These are phyloP conservation scores for Magnolia officinalis DNA, from an alignment of 164 flowering plant species.

Conservation along the genomic window DNA sequence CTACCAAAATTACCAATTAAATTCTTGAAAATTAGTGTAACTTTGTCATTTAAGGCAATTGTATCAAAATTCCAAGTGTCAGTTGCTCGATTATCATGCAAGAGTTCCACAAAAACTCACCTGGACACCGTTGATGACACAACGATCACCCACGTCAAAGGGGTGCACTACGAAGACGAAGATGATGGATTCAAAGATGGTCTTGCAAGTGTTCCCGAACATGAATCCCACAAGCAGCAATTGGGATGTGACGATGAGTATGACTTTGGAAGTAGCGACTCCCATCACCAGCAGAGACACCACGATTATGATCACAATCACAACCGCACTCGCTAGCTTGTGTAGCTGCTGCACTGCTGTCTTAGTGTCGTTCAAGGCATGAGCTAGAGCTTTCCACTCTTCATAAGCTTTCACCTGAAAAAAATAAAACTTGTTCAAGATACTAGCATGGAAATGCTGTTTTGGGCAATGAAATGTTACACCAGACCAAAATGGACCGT, in stretches of 20 bases:
- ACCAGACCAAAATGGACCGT: no score
- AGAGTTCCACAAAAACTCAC: conserved; percentile 17
- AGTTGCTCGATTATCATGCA: no score
- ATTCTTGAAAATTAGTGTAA: no score
- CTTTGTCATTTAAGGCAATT: no score
- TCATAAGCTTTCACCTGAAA: conserved; percentile 42
- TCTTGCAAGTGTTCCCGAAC: conserved; percentile 49
- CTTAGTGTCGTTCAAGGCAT: conserved; percentile 55
- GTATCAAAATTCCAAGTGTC: no score
- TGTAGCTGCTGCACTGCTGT: conserved; percentile 61
- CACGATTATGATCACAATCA: conserved; percentile 32
- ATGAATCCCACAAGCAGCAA: conserved; percentile 39
- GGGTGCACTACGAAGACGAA: conserved; percentile 66
- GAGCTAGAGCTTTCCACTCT: conserved; percentile 47
- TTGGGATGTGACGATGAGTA: conserved; percentile 42
- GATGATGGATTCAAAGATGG: conserved; percentile 50
- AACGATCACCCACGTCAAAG: conserved; percentile 63
- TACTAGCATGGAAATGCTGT: no score
- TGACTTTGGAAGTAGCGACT: conserved; percentile 37
- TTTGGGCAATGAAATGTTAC: no score
- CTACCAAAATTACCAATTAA: no score
- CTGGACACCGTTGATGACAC: conserved; percentile 50
- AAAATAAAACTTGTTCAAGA: no score
- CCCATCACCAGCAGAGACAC: conserved; percentile 43
- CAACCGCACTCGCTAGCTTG: conserved; percentile 35